phyloP scores from a whole-genome alignment of 768 basidiomycete genomes.

The Termitomyces sp. region DNA sequence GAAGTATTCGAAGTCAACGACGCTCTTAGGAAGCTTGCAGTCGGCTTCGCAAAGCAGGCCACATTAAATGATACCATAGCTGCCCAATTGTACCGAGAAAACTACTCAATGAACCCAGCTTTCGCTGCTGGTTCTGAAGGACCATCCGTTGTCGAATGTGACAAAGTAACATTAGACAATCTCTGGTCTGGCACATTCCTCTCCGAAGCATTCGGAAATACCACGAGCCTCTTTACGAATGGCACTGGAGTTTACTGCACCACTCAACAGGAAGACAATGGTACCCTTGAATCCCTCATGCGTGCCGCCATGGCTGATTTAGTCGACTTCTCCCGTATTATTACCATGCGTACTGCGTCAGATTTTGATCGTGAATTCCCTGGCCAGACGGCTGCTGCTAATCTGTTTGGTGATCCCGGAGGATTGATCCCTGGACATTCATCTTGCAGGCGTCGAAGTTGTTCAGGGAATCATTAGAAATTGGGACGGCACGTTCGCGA shows the following conservation, averaged over 20 bases:
- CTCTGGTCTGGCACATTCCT: constrained; percentile 9
- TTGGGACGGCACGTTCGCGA: constrained; percentile 3
- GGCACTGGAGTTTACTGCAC: constrained; percentile 10
- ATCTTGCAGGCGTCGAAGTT: constrained; percentile 9
- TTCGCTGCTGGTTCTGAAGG: constrained; percentile 2
- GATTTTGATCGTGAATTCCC: constrained; percentile 12
- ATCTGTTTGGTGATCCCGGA: constrained; percentile 7
- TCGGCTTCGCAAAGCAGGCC: constrained; percentile 5
- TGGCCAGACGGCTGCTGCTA: constrained; percentile 4
- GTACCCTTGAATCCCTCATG: constrained; percentile 9
- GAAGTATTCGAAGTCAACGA: constrained; percentile 12
- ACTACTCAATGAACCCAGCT: neutral
- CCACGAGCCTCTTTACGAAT: constrained; percentile 7
- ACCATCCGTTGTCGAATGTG: constrained; percentile 10
- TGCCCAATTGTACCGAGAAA: constrained; percentile 3
- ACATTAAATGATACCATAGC: constrained; percentile 3
- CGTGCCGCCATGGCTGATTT: constrained; percentile 1
- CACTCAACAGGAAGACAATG: constrained; percentile 11
- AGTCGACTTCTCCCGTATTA: constrained; percentile 11
- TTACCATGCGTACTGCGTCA: constrained; percentile 12
- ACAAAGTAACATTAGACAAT: constrained; percentile 6
- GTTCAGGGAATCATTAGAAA: constrained; percentile 2
- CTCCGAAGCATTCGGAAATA: constrained; percentile 10
- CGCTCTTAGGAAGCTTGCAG: constrained; percentile 7
- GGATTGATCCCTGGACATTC: constrained; percentile 8